Conservation (phyloP, 163 green algal genomes). For the Prototheca wickerhamii region DNA sequence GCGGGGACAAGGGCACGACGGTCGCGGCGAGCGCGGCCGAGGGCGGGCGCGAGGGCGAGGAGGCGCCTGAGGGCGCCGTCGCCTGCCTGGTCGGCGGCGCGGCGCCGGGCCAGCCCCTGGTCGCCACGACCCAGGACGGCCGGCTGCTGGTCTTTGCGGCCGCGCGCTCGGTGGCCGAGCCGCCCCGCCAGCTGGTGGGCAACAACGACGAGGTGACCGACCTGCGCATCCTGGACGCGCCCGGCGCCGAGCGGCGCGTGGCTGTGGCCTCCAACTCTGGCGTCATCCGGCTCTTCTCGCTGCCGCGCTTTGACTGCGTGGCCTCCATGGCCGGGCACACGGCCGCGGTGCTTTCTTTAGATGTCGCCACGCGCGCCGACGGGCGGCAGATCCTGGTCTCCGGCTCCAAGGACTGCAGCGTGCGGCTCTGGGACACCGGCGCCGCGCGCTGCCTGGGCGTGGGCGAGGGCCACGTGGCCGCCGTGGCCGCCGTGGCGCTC, state of each 20-base stretch:
- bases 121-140: slow-evolving; percentile 66
- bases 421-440: slow-evolving; percentile 55
- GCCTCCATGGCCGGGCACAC: slow-evolving; percentile 63
- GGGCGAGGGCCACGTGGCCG: slow-evolving; percentile 52
- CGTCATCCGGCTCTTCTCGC: slow-evolving; percentile 46
- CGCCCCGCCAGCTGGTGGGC: slow-evolving; percentile 70
- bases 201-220: slow-evolving; percentile 95
- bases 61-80: neutral
- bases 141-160: slow-evolving; percentile 58
- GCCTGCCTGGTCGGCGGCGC: neutral
- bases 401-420: slow-evolving; percentile 72
- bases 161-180: slow-evolving; percentile 6
- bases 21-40: slow-evolving; percentile 30
- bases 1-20: slow-evolving; percentile 37
- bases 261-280: slow-evolving; percentile 79
- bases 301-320: slow-evolving; percentile 38
- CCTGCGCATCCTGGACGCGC: slow-evolving; percentile 54
- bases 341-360: slow-evolving; percentile 55
- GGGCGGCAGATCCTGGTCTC: slow-evolving; percentile 43
- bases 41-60: neutral
- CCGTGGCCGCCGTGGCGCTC: slow-evolving; percentile 71
- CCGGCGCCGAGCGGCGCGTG: slow-evolving; percentile 24
- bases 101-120: slow-evolving; percentile 17
- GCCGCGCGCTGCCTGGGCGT: slow-evolving; percentile 47
- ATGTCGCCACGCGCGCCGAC: slow-evolving; percentile 28